Evolutionary conservation across 2,329 filamentous ascomycete genomes (phyloP).

Genomic region (Sarocladium oryzae): DNA sequence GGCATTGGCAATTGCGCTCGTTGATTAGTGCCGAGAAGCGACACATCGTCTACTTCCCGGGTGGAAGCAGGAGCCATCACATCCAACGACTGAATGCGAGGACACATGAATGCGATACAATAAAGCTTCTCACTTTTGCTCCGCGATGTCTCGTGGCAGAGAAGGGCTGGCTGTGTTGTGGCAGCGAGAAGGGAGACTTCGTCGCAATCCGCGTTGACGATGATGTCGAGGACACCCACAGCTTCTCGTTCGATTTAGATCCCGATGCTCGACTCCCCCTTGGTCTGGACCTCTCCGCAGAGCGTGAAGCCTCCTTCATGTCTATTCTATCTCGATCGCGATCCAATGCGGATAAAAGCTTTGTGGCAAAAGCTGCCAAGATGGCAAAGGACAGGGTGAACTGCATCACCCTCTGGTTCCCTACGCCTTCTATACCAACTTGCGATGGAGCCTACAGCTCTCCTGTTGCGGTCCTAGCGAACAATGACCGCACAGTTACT

Average conservation of each 20-base stretch:
- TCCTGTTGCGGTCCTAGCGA: constrained; percentile 67
- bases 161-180: constrained; percentile 84
- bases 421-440: constrained; percentile 19
- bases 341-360: constrained; percentile 35
- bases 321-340: constrained; percentile 31
- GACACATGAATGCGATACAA: constrained; percentile 64
- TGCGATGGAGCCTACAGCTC: constrained; percentile 36
- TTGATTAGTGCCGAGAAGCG: constrained; percentile 76
- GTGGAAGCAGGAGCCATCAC: constrained; percentile 58
- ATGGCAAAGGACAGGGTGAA: constrained; percentile 58
- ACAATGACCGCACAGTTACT: constrained; percentile 86
- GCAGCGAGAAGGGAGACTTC: constrained; percentile 83
- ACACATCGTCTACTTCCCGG: constrained; percentile 79
- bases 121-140: constrained; percentile 63
- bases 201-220: constrained; percentile 63
- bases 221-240: constrained; percentile 20
- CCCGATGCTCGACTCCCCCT: too few relatives aligned
- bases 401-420: constrained; percentile 59
- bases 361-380: constrained; percentile 44
- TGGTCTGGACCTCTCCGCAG: constrained; percentile 19
- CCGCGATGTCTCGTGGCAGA: constrained; percentile 85
- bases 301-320: constrained; percentile 28
- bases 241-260: constrained; percentile 4
- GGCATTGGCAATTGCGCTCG: constrained; percentile 84
- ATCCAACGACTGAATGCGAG: constrained; percentile 64